Evolutionary conservation across 257 asterid genomes (phyloP), one percentile per base, ranked within the genome.

Genomic region (Salvia splendens): DNA sequence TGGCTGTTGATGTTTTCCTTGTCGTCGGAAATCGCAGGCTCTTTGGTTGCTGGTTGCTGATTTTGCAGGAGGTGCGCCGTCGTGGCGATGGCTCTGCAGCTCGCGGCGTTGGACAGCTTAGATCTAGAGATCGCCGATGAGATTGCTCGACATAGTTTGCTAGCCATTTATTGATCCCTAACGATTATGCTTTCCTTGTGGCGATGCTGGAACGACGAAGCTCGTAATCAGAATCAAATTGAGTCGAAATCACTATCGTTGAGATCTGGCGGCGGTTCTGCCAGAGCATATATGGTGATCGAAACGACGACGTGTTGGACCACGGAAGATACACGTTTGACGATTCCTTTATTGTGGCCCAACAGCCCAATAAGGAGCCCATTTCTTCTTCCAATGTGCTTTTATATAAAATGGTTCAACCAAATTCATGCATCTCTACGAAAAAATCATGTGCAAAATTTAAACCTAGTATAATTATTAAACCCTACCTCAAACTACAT

Each of bases 21-120:
- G 17, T 47, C 75, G 36, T 75, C 81, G 14, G 75, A 60, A 20
- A 42, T 15, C 67, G 38, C 48, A 14, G 72, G 17, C 3, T 83
- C 75, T 24, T 67, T 65, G 6, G 75, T 66, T 41, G 71, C 82
- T 6, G 72, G 69, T 3, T 66, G 59, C 72, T 77, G 85, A 68
- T 71, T 32, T 20, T 76, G 83, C 53, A 64, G 36, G 54, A 71
- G 80, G 77, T 71, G 86, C 65, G 84, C 73, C 73, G 86, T 77
- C 49, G 89, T 66, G 76, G 73, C 73, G 59, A 86, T 73, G 77
- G 79, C 51, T 20, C 95, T 84, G 72, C 72, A 82, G 61, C 53
- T 59, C 35, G 65, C 59, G 20, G 79, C 70, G 77, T 6, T 68
- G 58, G 65, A 35, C 6, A 61, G 58, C 24, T 68, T 75, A 35